Conservation (phyloP, 148 eudicot species). For the Drosera capensis region DNA sequence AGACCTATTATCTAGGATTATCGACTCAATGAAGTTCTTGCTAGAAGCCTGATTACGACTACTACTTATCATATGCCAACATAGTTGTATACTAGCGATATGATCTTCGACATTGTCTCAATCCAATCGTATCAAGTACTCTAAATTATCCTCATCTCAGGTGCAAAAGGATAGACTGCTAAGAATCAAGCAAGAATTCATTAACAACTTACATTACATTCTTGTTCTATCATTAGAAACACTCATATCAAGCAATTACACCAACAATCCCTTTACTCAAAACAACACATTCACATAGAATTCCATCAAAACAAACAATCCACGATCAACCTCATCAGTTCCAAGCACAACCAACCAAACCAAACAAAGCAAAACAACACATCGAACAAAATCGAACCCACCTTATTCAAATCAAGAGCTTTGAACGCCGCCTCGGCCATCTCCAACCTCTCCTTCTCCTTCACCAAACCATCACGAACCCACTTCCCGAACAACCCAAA, state of each 20-base stretch:
- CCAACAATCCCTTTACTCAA: neutral
- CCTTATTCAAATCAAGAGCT: constrained; percentile 96
- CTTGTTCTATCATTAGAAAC: too few relatives aligned
- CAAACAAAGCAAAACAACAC: neutral
- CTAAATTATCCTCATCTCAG: too few relatives aligned
- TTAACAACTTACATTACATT: too few relatives aligned
- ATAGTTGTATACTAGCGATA: too few relatives aligned
- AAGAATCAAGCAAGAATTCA: too few relatives aligned
- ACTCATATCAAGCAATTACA: neutral
- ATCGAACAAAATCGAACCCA: constrained; percentile 7
- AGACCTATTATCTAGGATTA: too few relatives aligned
- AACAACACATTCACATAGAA: neutral
- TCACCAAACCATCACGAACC: constrained; percentile 45
- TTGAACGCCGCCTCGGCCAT: constrained; percentile 60
- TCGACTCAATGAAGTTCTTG: too few relatives aligned
- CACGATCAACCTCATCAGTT: neutral
- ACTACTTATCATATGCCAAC: too few relatives aligned
- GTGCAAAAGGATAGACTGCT: too few relatives aligned
- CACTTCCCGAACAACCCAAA: constrained; percentile 33
- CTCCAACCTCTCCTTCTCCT: constrained; percentile 64
- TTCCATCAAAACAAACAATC: neutral
- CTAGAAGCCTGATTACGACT: too few relatives aligned
- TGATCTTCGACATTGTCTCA: too few relatives aligned
- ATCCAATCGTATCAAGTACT: too few relatives aligned
- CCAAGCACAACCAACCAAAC: neutral